phyloP scores from a whole-genome alignment of 768 basidiomycete genomes.

The Piloderma croceum region DNA sequence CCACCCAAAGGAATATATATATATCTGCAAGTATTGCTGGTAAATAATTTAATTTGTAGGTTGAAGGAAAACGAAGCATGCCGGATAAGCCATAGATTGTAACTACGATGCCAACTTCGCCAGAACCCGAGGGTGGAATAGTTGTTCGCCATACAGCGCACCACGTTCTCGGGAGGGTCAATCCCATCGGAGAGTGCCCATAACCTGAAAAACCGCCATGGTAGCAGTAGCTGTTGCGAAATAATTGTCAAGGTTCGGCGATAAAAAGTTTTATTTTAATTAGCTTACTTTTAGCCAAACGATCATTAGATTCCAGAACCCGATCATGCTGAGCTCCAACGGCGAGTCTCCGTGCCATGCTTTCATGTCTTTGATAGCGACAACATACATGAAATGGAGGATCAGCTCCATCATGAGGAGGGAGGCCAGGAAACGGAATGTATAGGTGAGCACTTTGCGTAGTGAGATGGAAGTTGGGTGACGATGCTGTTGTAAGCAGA shows the following conservation, averaged over 20 bases:
- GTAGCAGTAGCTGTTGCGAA: conserved; percentile 67
- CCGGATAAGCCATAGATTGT: conserved; percentile 94
- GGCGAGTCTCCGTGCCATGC: conserved; percentile 80
- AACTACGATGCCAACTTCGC: conserved; percentile 94
- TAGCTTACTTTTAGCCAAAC: conserved; percentile 95
- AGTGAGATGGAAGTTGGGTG: conserved; percentile 44
- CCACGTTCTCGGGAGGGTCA: conserved; percentile 97
- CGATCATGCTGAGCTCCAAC: conserved; percentile 82
- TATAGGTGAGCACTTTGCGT: conserved; percentile 46
- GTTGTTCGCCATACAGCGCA: conserved; percentile 97
- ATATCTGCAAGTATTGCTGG: conserved; percentile 50
- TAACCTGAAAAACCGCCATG: conserved; percentile 95
- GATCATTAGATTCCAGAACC: conserved; percentile 94
- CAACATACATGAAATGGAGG: conserved; percentile 92
- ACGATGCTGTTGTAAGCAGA: conserved; percentile 43
- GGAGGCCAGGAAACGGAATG: conserved; percentile 63
- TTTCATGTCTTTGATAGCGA: conserved; percentile 86
- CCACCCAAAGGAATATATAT: conserved; percentile 94
- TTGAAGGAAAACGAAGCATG: conserved; percentile 25
- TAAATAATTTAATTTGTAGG: neutral
- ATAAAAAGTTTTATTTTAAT: too few relatives aligned
- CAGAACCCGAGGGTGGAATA: conserved; percentile 92
- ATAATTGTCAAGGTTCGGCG: conserved; percentile 1
- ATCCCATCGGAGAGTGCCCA: conserved; percentile 88
- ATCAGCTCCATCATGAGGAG: conserved; percentile 86